Base-by-base conservation (phyloP, 2,329 filamentous ascomycete species). In the Phaeomoniella chlamydospora region DNA sequence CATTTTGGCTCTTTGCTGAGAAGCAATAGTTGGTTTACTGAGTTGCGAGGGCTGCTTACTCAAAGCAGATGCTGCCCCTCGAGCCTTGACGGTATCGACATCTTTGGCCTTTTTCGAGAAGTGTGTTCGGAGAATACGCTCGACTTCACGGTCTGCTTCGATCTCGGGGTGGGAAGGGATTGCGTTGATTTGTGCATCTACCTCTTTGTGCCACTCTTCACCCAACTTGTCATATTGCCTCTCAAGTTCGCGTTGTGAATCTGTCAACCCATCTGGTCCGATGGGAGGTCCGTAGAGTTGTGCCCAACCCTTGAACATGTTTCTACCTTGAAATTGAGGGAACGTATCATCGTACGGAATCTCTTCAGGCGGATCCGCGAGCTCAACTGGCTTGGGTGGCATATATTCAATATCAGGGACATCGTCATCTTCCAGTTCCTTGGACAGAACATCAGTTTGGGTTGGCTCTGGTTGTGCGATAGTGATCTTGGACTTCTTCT, bases 341-440 rank as follows among this genome's bases (percentile, higher is more conserved):
- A 70, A 65, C 5, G 60, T 59, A 32, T 64, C 65, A 45, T 72
- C 60, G 31, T 62, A 59, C 15, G 51, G 53, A 38, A 64, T 52
- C 31, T 64, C 60, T 32, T 62, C 56, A 15, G 61, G 62, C 26
- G 57, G 41, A 43, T 66, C 62, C 4, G 61, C 57, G 10, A 66
- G 52, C 37, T 57, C 62, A 55, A 41, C 45, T 1, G 77, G 70
- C 41, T 67, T 77, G 0, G 85, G 84, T 4, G 88, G 85, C 53
- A 85, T 86, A 55, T 93, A 94, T 64, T 96, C 90, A 41, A 88
- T 74, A 37, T 94, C 87, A 16, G 77, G 75, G 31, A 82, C 66
- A 41, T 68, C 61, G 36, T 71, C 65, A 35, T 68, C 61, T 29
- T 61, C 57, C 35, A 77, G 71, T 15, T 37, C 16, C 26, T 37